These are phyloP conservation scores for Aureobasidium sp. DNA, from an alignment of 2,329 filamentous ascomycete species.

Conservation along the genomic window DNA sequence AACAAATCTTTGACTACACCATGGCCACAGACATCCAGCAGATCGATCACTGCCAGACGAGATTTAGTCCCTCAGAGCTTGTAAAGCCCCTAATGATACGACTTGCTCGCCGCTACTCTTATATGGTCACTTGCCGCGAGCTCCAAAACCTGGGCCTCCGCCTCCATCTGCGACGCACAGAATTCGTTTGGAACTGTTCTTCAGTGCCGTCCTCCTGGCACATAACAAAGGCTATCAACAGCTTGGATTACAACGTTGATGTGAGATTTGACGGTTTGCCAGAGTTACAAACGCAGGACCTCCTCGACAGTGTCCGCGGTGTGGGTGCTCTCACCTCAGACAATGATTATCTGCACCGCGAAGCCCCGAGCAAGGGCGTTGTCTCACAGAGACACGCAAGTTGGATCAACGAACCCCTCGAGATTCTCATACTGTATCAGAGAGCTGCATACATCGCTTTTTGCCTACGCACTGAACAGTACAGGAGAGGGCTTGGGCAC, in stretches of 20 bases:
- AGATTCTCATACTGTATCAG: background rate
- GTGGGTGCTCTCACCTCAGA: background rate
- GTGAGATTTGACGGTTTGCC: background rate
- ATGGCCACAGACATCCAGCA: background rate
- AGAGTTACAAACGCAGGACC: background rate
- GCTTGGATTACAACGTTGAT: background rate
- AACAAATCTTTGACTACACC: background rate
- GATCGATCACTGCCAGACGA: background rate
- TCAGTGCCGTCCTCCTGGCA: background rate
- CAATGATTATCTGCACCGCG: background rate
- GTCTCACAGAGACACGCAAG: background rate
- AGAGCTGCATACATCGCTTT: background rate
- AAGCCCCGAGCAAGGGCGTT: too few species aligned
- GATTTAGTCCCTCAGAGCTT: background rate
- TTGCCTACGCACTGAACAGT: background rate
- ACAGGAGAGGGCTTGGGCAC: background rate
- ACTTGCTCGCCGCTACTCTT: background rate
- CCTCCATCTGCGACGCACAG: background rate
- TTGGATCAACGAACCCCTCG: background rate
- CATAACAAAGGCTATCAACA: background rate
- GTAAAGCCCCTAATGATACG: background rate
- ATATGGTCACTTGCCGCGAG: background rate
- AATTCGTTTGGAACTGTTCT: background rate
- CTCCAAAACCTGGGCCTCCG: background rate
- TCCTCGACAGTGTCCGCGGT: background rate